phyloP scores from a whole-genome alignment of 2,329 filamentous ascomycete genomes.

The Phaeophleospora eucalypticola region DNA sequence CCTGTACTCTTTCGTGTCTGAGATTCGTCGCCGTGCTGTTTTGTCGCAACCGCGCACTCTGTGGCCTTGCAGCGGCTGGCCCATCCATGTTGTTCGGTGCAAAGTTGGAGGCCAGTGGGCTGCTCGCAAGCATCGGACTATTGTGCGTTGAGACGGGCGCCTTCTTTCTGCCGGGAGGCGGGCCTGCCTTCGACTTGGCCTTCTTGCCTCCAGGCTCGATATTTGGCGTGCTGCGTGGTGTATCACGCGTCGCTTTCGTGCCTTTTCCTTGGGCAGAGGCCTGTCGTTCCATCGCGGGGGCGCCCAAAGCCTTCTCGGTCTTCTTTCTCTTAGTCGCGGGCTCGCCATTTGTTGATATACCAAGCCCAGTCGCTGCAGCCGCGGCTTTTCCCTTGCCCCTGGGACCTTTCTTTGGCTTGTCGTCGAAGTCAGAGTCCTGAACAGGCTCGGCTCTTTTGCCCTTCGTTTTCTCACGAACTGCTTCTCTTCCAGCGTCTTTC shows the following conservation, averaged over 20 bases:
- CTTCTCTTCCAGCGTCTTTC: constrained; percentile 70
- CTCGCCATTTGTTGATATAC: constrained; percentile 58
- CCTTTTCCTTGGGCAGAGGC: constrained; percentile 47
- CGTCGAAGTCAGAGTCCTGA: constrained; percentile 76
- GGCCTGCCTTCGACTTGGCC: constrained; percentile 61
- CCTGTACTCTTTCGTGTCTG: constrained; percentile 28
- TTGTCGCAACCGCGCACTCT: constrained; percentile 68
- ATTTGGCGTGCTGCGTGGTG: constrained; percentile 64
- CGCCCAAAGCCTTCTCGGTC: constrained; percentile 62
- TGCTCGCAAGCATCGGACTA: constrained; percentile 44
- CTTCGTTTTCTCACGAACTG: constrained; percentile 66
- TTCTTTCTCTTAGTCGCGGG: constrained; percentile 75
- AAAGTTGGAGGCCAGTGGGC: constrained; percentile 44
- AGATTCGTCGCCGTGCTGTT: constrained; percentile 58
- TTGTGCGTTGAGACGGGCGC: constrained; percentile 43
- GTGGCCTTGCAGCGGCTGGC: constrained; percentile 61
- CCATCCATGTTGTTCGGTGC: constrained; percentile 68
- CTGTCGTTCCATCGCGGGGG: constrained; percentile 61
- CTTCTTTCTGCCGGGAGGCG: constrained; percentile 76
- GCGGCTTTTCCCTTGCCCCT: constrained; percentile 62
- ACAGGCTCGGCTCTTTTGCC: constrained; percentile 56
- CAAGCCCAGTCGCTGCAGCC: constrained; percentile 50
- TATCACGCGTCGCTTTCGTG: constrained; percentile 46
- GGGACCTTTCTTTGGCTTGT: constrained; percentile 63
- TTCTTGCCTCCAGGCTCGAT: constrained; percentile 68